Base-by-base conservation (phyloP, 345 rosid species). In the Arabis alpina region DNA sequence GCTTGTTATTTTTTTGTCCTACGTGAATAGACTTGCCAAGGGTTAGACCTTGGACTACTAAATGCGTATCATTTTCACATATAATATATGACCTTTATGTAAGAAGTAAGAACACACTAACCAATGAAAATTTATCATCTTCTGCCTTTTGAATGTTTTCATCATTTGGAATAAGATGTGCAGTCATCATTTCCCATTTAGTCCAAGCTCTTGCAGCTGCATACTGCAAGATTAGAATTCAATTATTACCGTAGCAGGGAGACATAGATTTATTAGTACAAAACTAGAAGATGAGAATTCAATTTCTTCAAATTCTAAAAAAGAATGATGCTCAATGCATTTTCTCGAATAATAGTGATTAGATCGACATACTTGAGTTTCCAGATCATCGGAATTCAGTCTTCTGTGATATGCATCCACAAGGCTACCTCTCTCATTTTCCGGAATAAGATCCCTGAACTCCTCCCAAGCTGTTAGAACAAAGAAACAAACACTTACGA, bases 131-230 rank as follows among this genome's bases (percentile, higher is more conserved):
- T 16, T 62, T 56, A 74, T 93, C 97, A 77, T 93, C 97, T 57
- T 91, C 96, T 59, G 96, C 97, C 80, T 10, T 93, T 76, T 85
- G 87, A 76, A 91, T 76, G 77, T 81, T 86, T 45, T 87, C 97
- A 77, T 85, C 88, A 83, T 85, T 84, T 59, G 85, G 95, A 68
- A 72, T 76, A 76, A 93, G 96, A 84, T 93, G 83, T 39, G 93
- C 88, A 64, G 98, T 93, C 95, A 85, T 85, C 98, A 91, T 87
- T 79, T 93, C 98, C 98, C 98, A 93, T 71, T 75, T 93, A 34
- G 97, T 93, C 98, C 98, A 93, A 41, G 89, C 88, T 80, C 96
- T 86, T 44, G 96, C 96, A 69, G 98, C 96, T 77, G 88, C 95
- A 86, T 79, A 84, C 98, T 91, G 73, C 39, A 54, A 77, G 71